Conservation (phyloP, 441 rosid genomes). For the Viola pubescens region DNA sequence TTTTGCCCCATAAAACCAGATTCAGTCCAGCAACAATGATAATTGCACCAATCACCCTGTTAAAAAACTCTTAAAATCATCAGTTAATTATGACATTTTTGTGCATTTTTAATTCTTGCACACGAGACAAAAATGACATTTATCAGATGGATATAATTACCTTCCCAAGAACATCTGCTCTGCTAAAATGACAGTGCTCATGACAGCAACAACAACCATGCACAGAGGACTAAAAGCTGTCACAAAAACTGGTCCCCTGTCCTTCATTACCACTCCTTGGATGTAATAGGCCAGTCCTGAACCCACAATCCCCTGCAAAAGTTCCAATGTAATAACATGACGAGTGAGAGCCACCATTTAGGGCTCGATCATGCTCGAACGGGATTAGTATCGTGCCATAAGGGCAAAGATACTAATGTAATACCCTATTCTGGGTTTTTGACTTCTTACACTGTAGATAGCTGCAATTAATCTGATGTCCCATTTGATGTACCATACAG, state of each 20-base stretch:
- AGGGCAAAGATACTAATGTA: too few relatives aligned
- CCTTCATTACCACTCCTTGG: slow-evolving; percentile 63
- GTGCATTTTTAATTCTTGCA: not conserved
- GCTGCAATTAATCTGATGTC: slow-evolving; percentile 58
- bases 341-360: not conserved
- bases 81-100: not conserved
- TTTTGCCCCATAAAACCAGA: slow-evolving; percentile 57
- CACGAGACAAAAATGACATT: not conserved
- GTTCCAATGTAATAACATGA: not conserved
- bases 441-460: slow-evolving; percentile 54
- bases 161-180: slow-evolving; percentile 69
- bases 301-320: slow-evolving; percentile 58
- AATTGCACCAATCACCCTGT: slow-evolving; percentile 51
- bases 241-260: slow-evolving; percentile 70
- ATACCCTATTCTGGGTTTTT: not conserved
- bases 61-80: not conserved
- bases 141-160: slow-evolving; percentile 15
- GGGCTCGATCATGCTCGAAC: too few relatives aligned
- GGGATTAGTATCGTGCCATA: too few relatives aligned
- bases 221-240: slow-evolving; percentile 62
- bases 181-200: slow-evolving; percentile 56
- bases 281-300: slow-evolving; percentile 62
- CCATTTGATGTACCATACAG: slow-evolving; percentile 54
- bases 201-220: slow-evolving; percentile 63
- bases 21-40: slow-evolving; percentile 52